phyloP scores from a whole-genome alignment of 2,329 filamentous ascomycete genomes.

The Phyllosticta citrichinensis region DNA sequence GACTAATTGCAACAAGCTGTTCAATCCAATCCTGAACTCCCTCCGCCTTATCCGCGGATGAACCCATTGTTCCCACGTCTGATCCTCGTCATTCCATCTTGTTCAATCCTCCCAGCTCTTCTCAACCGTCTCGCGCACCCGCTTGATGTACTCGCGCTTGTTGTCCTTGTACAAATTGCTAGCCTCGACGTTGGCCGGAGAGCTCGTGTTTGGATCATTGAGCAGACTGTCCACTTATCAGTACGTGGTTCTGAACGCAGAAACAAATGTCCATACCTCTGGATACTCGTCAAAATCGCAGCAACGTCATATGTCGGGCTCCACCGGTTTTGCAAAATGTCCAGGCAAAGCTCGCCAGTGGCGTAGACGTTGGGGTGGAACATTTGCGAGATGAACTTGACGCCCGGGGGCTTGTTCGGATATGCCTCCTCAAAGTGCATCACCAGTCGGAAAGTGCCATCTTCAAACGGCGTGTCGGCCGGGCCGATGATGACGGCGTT shows the following conservation, averaged over 20 bases:
- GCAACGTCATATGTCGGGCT: slow-evolving; percentile 98
- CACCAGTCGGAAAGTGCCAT: slow-evolving; percentile 92
- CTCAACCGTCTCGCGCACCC: slow-evolving; percentile 92
- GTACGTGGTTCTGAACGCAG: not conserved
- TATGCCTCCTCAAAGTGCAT: slow-evolving; percentile 99
- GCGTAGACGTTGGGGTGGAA: slow-evolving; percentile 99
- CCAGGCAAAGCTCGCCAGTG: slow-evolving; percentile 89
- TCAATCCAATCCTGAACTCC: not conserved
- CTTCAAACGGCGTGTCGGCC: slow-evolving; percentile 93
- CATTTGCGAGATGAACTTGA: slow-evolving; percentile 99
- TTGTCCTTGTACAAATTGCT: slow-evolving; percentile 99
- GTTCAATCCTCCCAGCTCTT: slow-evolving; percentile 95
- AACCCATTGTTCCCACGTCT: not conserved
- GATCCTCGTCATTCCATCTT: slow-evolving; percentile 7
- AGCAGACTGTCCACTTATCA: slow-evolving; percentile 55
- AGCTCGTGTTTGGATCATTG: slow-evolving; percentile 98
- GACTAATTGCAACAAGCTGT: not conserved
- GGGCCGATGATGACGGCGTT: slow-evolving; percentile 98
- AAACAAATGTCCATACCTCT: slow-evolving; percentile 53
- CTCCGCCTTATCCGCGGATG: not conserved
- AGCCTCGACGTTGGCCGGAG: slow-evolving; percentile 93
- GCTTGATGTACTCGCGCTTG: slow-evolving; percentile 88
- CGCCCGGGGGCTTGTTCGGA: slow-evolving; percentile 92
- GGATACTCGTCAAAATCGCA: slow-evolving; percentile 92
- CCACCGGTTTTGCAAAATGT: slow-evolving; percentile 97